phyloP scores from a whole-genome alignment of 176 grass and related monocot genomes.

The Oryza meyeriana region DNA sequence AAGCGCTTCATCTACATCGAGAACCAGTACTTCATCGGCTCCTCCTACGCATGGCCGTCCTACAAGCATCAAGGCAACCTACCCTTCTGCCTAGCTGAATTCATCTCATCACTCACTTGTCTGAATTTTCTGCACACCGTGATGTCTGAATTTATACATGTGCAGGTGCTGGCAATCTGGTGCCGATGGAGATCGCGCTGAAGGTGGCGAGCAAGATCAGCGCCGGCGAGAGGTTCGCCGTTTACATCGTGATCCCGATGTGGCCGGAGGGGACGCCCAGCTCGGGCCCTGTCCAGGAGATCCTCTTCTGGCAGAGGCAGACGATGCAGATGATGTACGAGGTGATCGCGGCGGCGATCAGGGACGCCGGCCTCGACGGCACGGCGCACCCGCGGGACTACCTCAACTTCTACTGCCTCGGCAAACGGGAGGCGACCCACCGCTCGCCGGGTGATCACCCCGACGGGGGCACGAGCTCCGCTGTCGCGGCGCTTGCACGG shows the following conservation, averaged over 20 bases:
- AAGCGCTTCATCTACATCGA: conserved; percentile 57
- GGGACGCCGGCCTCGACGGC: background rate
- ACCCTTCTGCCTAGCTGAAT: background rate
- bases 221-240: conserved; percentile 41
- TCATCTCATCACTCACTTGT: background rate
- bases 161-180: conserved; percentile 38
- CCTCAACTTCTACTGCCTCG: conserved; percentile 96
- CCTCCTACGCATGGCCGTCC: conserved; percentile 56
- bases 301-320: conserved; percentile 68
- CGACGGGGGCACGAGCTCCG: background rate
- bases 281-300: conserved; percentile 22
- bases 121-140: background rate
- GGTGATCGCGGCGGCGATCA: conserved; percentile 35
- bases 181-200: conserved; percentile 66
- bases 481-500: conserved; percentile 17
- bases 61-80: conserved; percentile 30
- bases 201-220: conserved; percentile 46
- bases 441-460: background rate
- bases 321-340: conserved; percentile 89
- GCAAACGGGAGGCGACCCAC: conserved; percentile 37
- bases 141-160: background rate
- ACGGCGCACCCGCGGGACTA: conserved; percentile 48
- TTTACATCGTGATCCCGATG: conserved; percentile 49
- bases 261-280: conserved; percentile 38
- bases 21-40: conserved; percentile 66